Base-by-base conservation (phyloP, 139 green algal genomes). In the Chlorella ohadii region DNA sequence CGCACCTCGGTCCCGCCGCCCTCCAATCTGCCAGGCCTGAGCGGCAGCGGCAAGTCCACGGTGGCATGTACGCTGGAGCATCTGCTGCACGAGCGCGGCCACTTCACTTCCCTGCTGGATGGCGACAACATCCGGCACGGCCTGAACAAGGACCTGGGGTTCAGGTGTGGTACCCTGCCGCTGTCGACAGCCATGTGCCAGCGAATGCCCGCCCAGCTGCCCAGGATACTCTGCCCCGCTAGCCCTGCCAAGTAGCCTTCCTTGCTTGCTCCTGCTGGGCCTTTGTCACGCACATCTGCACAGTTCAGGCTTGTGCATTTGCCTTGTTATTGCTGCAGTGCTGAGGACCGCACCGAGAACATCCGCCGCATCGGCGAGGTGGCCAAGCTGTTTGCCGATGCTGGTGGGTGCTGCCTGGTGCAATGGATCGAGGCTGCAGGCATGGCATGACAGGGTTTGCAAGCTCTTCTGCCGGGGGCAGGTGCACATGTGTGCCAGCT, bases 91-190 rank as follows among this genome's bases (percentile, higher is more conserved):
- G 91, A 95, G 33, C 82, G 84, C 9, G 95, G 96, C 41, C 93
- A 94, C 47, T 38, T 94, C 3, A 96, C 93, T 0, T 87, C 91
- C 12, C 89, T 98, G 34, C 89, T 99, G 79, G 97, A 99, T 80
- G 97, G 97, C 5, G 97, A 99, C 88, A 99, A 99, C 87, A 85
- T 99, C 12, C 92, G 97, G 6, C 94, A 98, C 79, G 97, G 97
- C 13, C 93, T 98, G 34, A 98, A 98, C 91, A 95, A 88, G 67
- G 98, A 98, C 91, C 89, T 98, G n/a, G 96, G 96, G 23, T 99
- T 99, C 88, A 92, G 81, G 81, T 81, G 72, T 3, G 33, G 13
- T 59, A 59, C 51, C 51, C 15, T 59, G 51, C 51, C 51, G 51
- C 11, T 13, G 11, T 22, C 2, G 51, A 13, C 15, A 22, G n/a